A percentile compares a stretch with the other conserved stretches of the same genome.
Evolutionary conservation across 2,329 filamentous ascomycete genomes (phyloP).

Genomic region (Chaetomium sp.): DNA sequence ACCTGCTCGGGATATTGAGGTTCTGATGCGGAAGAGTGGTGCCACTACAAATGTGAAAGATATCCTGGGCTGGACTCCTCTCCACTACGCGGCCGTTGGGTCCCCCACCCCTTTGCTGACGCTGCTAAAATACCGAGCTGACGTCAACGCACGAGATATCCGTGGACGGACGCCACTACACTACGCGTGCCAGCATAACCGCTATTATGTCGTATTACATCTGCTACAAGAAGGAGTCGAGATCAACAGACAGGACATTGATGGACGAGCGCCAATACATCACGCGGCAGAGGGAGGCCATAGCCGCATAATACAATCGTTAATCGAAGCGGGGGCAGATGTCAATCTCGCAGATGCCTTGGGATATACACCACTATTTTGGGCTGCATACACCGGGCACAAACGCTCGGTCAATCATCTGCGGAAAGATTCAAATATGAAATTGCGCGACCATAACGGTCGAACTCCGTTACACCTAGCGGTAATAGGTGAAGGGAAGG

Average conservation of each 20-base stretch:
- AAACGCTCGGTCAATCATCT: neutral
- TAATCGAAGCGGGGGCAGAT: neutral
- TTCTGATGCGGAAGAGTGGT: too few relatives aligned
- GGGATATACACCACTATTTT: neutral
- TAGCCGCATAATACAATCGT: neutral
- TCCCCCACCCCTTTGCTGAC: too few relatives aligned
- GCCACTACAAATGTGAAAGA: neutral
- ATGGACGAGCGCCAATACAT: neutral
- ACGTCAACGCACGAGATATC: slow-evolving; percentile 1
- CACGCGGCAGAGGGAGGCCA: neutral
- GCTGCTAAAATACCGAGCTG: neutral
- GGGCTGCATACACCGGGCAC: neutral
- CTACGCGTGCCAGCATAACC: slow-evolving; percentile 1
- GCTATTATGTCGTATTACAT: neutral
- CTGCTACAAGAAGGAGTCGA: neutral
- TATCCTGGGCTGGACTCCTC: neutral
- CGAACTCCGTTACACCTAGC: neutral
- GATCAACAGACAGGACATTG: neutral
- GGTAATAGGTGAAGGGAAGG: neutral
- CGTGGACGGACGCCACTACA: slow-evolving; percentile 1
- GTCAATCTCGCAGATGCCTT: neutral
- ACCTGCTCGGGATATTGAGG: too few relatives aligned
- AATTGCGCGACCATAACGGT: neutral
- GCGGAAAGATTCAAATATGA: neutral
- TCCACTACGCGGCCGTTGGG: neutral